A percentile compares a stretch with the other conserved stretches of the same genome.
phyloP scores from a whole-genome alignment of 129 eudicot species.

The Daucus carota region DH1_v3.0 NC_030382.2:30288001-30288500 shows the following conservation, averaged over 20 bases:
- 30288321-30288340: too few species aligned
- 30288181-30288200: constrained; percentile 4
- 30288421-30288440: too few species aligned
- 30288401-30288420: neutral
- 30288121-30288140: too few species aligned
- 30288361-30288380: neutral
- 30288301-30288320: neutral
- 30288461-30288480: constrained; percentile 12
- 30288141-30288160: neutral
- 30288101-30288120: constrained; percentile 1
- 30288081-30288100: neutral
- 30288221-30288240: too few species aligned
- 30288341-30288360: too few species aligned
- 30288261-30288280: too few species aligned
- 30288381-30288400: neutral
- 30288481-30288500: constrained; percentile 11
- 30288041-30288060: neutral
- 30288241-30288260: too few species aligned
- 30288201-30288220: constrained; percentile 8
- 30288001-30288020: too few species aligned
- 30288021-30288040: too few species aligned
- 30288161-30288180: neutral
- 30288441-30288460: neutral
- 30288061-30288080: neutral
- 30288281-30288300: too few species aligned